A percentile compares a stretch with the other conserved stretches of the same genome.
These are phyloP conservation scores for Hygrocybe punicea DNA, from an alignment of 768 basidiomycete species.

Conservation along the genomic window DNA sequence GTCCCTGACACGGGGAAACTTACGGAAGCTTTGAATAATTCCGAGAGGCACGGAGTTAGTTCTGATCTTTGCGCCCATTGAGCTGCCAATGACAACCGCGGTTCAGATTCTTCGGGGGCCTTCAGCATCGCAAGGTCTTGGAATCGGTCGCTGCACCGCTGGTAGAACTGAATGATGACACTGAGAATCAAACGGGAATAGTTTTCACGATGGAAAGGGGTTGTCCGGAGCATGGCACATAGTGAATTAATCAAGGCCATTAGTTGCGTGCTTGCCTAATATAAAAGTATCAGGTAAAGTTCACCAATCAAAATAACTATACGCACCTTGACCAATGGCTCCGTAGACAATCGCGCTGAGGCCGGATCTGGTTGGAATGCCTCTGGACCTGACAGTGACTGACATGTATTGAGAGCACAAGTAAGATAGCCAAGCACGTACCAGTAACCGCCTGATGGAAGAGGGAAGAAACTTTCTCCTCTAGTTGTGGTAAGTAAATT, in stretches of 20 bases:
- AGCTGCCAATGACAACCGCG: slow-evolving; percentile 56
- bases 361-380: slow-evolving; percentile 81
- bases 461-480: slow-evolving; percentile 84
- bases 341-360: slow-evolving; percentile 58
- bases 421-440: slow-evolving; percentile 29
- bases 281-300: not conserved
- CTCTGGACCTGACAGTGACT: slow-evolving; percentile 56
- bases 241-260: slow-evolving; percentile 90
- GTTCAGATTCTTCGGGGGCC: slow-evolving; percentile 34
- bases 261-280: slow-evolving; percentile 75
- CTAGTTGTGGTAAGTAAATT: slow-evolving; percentile 90
- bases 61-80: slow-evolving; percentile 87
- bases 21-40: slow-evolving; percentile 55
- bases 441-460: slow-evolving; percentile 85
- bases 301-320: not conserved
- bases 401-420: not conserved
- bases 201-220: slow-evolving; percentile 93
- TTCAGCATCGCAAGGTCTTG: slow-evolving; percentile 60
- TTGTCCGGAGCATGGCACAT: slow-evolving; percentile 84
- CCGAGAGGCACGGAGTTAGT: slow-evolving; percentile 67
- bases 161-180: slow-evolving; percentile 94
- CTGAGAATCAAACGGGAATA: slow-evolving; percentile 91
- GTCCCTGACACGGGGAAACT: slow-evolving; percentile 20
- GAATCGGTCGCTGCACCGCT: slow-evolving; percentile 86
- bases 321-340: slow-evolving; percentile 75